A percentile compares a stretch with the other conserved stretches of the same genome.
These are phyloP conservation scores for Verruconis gallopava DNA, from an alignment of 2,329 filamentous ascomycete genomes.

Conservation along the genomic window DNA sequence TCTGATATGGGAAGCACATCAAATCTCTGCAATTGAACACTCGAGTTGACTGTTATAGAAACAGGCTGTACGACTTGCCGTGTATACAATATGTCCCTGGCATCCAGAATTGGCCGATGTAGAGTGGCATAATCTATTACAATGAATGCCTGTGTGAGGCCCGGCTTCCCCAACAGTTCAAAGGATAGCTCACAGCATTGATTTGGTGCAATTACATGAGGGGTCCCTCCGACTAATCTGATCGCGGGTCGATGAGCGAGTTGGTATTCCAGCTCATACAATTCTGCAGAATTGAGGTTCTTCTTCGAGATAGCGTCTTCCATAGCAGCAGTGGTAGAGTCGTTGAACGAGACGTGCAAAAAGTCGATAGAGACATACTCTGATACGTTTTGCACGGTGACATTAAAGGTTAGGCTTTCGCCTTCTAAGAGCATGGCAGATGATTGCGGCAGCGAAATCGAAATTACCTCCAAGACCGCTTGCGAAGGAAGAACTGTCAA, in stretches of 20 bases:
- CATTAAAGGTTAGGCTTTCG: constrained; percentile 62
- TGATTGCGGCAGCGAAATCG: constrained; percentile 66
- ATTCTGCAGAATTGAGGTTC: constrained; percentile 62
- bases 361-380: constrained; percentile 61
- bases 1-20: constrained; percentile 52
- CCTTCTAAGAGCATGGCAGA: constrained; percentile 90
- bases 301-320: constrained; percentile 63
- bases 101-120: constrained; percentile 23
- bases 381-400: constrained; percentile 72
- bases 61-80: constrained; percentile 69
- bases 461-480: constrained; percentile 62
- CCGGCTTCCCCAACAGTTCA: constrained; percentile 75
- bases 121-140: constrained; percentile 79
- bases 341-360: constrained; percentile 75
- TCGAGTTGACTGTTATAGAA: constrained; percentile 83
- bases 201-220: constrained; percentile 50
- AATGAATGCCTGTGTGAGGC: constrained; percentile 63
- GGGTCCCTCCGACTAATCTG: constrained; percentile 38
- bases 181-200: constrained; percentile 61
- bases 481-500: constrained; percentile 70
- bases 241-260: constrained; percentile 55
- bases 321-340: constrained; percentile 69
- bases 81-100: constrained; percentile 67
- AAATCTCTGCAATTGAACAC: constrained; percentile 66
- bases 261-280: constrained; percentile 77